These are phyloP conservation scores for Pichia inconspicua DNA, from an alignment of 1,139 yeast species.

Conservation along the genomic window DNA sequence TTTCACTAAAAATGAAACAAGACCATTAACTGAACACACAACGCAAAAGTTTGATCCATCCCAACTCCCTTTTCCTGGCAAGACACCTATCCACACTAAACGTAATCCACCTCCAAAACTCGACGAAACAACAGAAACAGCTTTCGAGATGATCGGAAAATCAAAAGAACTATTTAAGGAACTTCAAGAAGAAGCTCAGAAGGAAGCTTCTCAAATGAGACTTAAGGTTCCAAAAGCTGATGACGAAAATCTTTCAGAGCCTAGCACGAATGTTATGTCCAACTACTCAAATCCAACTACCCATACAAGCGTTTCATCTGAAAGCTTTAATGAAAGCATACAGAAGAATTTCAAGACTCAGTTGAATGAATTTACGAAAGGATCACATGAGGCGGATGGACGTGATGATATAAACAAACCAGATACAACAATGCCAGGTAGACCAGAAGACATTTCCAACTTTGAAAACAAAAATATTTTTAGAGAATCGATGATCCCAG, in stretches of 20 bases:
- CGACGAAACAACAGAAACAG: slow-evolving; percentile 19
- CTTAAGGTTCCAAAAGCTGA: not conserved
- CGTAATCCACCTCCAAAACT: slow-evolving; percentile 29
- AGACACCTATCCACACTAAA: slow-evolving; percentile 5
- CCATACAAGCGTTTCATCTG: slow-evolving; percentile 14
- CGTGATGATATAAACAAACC: not conserved
- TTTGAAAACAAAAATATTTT: slow-evolving; percentile 7
- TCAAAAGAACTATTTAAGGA: slow-evolving; percentile 24
- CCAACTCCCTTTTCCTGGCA: slow-evolving; percentile 9
- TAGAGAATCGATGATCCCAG: slow-evolving; percentile 1
- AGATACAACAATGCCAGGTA: not conserved
- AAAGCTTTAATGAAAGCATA: slow-evolving; percentile 7
- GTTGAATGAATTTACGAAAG: not conserved
- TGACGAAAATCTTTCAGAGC: slow-evolving; percentile 19
- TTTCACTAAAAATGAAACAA: slow-evolving; percentile 34
- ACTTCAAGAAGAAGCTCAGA: slow-evolving; percentile 22
- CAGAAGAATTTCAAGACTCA: not conserved
- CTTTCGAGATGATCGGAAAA: slow-evolving; percentile 20
- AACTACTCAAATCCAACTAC: slow-evolving; percentile 46
- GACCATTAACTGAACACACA: slow-evolving; percentile 16
- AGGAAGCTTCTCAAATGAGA: slow-evolving; percentile 15
- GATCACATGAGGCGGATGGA: not conserved
- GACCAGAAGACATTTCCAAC: slow-evolving; percentile 1
- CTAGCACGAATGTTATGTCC: slow-evolving; percentile 24
- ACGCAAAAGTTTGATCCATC: slow-evolving; percentile 10